Conservation (phyloP, 805 yeast genomes). For the Kazachstania kunashirensis region DNA sequence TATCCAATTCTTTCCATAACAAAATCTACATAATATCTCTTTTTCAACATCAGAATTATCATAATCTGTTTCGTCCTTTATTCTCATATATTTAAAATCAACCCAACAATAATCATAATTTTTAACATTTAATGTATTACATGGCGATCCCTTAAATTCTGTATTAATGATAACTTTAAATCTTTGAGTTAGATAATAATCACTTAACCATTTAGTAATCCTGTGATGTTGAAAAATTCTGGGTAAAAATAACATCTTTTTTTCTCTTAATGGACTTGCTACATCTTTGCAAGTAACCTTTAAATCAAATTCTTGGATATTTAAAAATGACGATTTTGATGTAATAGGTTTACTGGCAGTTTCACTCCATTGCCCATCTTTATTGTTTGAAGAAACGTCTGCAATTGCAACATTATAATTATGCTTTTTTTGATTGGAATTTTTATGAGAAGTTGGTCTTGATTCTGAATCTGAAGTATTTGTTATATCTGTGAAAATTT, state of each 20-base stretch:
- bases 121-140: background rate
- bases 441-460: too few relatives aligned
- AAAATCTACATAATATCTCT: constrained; percentile 15
- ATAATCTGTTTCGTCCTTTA: background rate
- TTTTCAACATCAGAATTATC: constrained; percentile 5
- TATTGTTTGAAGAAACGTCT: too few relatives aligned
- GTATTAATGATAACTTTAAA: background rate
- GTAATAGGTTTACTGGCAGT: too few relatives aligned
- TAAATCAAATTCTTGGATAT: background rate
- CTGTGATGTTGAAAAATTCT: constrained; percentile 18
- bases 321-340: too few relatives aligned
- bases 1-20: constrained; percentile 20
- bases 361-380: too few relatives aligned
- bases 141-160: background rate
- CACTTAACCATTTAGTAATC: constrained; percentile 10
- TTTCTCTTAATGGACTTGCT: background rate
- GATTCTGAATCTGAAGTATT: too few relatives aligned
- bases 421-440: too few relatives aligned
- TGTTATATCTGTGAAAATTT: too few relatives aligned
- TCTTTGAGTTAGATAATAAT: background rate
- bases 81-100: constrained; percentile 8
- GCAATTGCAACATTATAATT: too few relatives aligned
- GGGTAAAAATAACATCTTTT: constrained; percentile 7
- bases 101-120: constrained; percentile 2
- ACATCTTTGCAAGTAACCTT: background rate